phyloP scores from a whole-genome alignment of 1,284 basidiomycete genomes.

The Malassezia japonica region DNA sequence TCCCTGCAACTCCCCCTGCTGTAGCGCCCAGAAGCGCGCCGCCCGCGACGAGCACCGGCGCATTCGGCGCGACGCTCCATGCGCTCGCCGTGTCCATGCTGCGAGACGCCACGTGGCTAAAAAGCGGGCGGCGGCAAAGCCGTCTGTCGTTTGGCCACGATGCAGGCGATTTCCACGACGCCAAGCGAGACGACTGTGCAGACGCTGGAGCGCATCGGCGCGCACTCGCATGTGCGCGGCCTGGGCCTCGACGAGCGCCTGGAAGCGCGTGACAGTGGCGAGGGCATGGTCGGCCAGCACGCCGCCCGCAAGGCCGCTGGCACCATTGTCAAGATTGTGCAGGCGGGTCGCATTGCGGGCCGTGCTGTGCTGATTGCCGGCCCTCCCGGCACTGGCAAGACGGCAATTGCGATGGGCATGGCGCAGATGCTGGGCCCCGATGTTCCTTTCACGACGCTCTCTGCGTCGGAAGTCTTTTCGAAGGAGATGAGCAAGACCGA shows the following conservation, averaged over 20 bases:
- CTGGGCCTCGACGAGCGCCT: conserved; percentile 81
- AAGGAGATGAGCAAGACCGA: conserved; percentile 94
- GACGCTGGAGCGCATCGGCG: conserved; percentile 43
- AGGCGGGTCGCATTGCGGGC: conserved; percentile 86
- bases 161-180: conserved; percentile 36
- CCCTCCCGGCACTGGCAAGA: conserved; percentile 91
- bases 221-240: conserved; percentile 50
- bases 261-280: conserved; percentile 71
- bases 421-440: conserved; percentile 84
- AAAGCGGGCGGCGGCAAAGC: too few species aligned
- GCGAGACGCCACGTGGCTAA: too few species aligned
- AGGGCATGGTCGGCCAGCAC: conserved; percentile 93
- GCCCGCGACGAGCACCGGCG: neutral
- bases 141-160: conserved; percentile 2
- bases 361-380: conserved; percentile 91
- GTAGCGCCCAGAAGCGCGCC: neutral
- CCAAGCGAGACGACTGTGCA: conserved; percentile 30
- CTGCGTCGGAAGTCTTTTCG: conserved; percentile 93
- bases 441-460: conserved; percentile 94
- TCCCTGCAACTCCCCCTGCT: neutral
- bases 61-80: neutral
- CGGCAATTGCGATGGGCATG: conserved; percentile 92
- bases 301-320: conserved; percentile 93
- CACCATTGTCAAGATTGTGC: conserved; percentile 95
- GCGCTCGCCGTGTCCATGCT: too few species aligned